Evolutionary conservation across 2,329 filamentous ascomycete species (phyloP).

Genomic region (Chaetomium strumarium): DNA sequence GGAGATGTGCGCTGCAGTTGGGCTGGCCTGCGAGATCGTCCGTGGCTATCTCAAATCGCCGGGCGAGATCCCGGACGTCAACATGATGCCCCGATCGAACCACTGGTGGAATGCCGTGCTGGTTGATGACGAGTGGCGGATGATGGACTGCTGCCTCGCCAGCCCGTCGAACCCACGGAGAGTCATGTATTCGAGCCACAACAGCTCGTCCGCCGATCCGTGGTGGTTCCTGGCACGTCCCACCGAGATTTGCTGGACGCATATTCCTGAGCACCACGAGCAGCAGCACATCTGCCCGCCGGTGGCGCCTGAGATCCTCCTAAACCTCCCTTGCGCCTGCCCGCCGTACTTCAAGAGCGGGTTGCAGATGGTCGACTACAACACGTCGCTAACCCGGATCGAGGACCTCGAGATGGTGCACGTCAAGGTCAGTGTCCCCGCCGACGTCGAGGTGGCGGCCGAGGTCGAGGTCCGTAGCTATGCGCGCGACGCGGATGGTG

Average conservation of each 20-base stretch:
- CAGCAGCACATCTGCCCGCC: slow-evolving; percentile 93
- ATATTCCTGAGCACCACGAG: slow-evolving; percentile 78
- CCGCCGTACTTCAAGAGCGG: slow-evolving; percentile 81
- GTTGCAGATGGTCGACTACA: slow-evolving; percentile 79
- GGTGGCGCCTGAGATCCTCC: slow-evolving; percentile 75
- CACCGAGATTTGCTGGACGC: slow-evolving; percentile 88
- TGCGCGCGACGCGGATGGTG: slow-evolving; percentile 77
- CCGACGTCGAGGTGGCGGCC: slow-evolving; percentile 85
- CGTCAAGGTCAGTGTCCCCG: slow-evolving; percentile 77
- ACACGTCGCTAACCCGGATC: slow-evolving; percentile 77
- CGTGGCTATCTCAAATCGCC: slow-evolving; percentile 87
- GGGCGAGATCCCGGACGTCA: slow-evolving; percentile 74
- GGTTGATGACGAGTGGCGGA: slow-evolving; percentile 90
- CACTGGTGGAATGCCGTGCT: slow-evolving; percentile 98
- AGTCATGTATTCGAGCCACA: slow-evolving; percentile 66
- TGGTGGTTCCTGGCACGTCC: slow-evolving; percentile 95
- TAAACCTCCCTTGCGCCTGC: slow-evolving; percentile 79
- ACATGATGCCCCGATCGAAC: slow-evolving; percentile 78
- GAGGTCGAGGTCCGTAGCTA: slow-evolving; percentile 85
- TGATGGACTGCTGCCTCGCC: slow-evolving; percentile 90
- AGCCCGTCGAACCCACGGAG: slow-evolving; percentile 85
- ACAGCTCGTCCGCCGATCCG: slow-evolving; percentile 64
- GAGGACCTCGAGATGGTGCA: slow-evolving; percentile 94
- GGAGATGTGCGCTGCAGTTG: slow-evolving; percentile 91
- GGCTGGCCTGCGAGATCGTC: slow-evolving; percentile 80